Percentiles rank a stretch among this genome's conserved stretches.
Evolutionary conservation across 2,329 filamentous ascomycete genomes (phyloP).

Genomic region (Penicillium olsonii): DNA sequence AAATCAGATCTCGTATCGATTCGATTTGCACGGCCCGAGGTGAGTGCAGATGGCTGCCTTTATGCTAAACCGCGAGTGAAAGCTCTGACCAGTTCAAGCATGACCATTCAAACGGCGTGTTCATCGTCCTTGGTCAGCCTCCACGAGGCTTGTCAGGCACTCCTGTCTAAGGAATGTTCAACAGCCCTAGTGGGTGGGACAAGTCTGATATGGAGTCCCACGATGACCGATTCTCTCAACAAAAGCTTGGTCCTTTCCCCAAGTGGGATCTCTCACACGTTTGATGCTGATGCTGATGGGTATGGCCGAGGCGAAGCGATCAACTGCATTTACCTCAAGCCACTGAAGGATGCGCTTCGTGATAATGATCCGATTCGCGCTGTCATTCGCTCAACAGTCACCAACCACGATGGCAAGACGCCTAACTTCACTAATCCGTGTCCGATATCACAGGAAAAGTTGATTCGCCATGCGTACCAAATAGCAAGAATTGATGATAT

Average conservation of each 20-base stretch:
- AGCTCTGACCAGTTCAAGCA: constrained; percentile 15
- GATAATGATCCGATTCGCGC: constrained; percentile 42
- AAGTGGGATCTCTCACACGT: constrained; percentile 50
- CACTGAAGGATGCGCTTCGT: constrained; percentile 46
- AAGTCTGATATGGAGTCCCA: constrained; percentile 33
- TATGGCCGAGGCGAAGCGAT: constrained; percentile 54
- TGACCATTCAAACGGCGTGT: constrained; percentile 44
- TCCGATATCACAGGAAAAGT: constrained; percentile 12
- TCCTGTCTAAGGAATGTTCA: constrained; percentile 23
- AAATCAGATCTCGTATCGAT: constrained; percentile 28
- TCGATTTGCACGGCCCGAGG: constrained; percentile 26
- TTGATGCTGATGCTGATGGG: constrained; percentile 51
- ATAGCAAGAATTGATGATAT: constrained; percentile 5
- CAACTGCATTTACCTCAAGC: constrained; percentile 51
- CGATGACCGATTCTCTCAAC: constrained; percentile 22
- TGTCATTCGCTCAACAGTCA: constrained; percentile 34
- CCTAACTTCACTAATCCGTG: constrained; percentile 20
- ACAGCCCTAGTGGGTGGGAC: constrained; percentile 39
- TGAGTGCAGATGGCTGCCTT: constrained; percentile 6
- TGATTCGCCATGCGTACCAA: constrained; percentile 1
- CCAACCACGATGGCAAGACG: constrained; percentile 33
- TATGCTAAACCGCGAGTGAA: neutral
- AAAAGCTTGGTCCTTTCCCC: constrained; percentile 39
- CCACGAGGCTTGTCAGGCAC: constrained; percentile 28
- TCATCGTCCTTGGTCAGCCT: constrained; percentile 42